These are phyloP conservation scores for Scenedesmus sp. DNA, from an alignment of 163 green algal species.

Conservation along the genomic window DNA sequence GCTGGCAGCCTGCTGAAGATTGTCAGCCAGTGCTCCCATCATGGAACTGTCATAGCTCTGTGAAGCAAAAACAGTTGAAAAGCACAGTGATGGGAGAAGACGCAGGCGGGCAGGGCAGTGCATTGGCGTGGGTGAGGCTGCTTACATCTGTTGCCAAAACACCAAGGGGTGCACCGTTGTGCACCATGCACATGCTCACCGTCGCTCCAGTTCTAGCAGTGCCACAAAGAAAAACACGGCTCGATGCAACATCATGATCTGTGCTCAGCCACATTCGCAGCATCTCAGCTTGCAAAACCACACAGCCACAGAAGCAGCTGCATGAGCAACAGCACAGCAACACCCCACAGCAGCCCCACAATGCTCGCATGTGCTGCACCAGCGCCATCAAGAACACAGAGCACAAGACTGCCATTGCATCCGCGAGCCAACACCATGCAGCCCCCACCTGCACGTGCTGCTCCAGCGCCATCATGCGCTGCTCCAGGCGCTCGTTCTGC, in stretches of 20 bases:
- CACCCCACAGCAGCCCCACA: too few relatives aligned
- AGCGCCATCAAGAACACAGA: constrained; percentile 20
- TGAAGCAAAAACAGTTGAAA: not conserved
- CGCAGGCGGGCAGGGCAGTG: not conserved
- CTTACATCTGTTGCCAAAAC: not conserved
- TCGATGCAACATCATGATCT: too few relatives aligned
- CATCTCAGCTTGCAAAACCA: not conserved
- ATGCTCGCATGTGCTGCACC: constrained; percentile 16
- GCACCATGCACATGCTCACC: too few relatives aligned
- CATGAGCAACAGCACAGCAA: not conserved
- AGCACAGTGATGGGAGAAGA: not conserved
- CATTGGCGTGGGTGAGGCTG: not conserved
- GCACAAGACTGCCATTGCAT: too few relatives aligned
- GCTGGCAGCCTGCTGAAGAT: constrained; percentile 12
- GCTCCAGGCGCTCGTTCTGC: constrained; percentile 39
- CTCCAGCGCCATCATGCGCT: constrained; percentile 45
- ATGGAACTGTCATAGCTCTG: constrained; percentile 30
- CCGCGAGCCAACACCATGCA: too few relatives aligned
- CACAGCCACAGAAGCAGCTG: not conserved
- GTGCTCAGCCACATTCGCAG: not conserved
- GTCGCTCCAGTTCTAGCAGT: too few relatives aligned
- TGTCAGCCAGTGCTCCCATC: not conserved
- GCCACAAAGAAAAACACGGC: too few relatives aligned
- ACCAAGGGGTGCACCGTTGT: not conserved
- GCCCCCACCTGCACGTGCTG: constrained; percentile 35